Evolutionary conservation across 129 eudicot genomes (phyloP).

Genomic region (Pittosporum tobira): DNA sequence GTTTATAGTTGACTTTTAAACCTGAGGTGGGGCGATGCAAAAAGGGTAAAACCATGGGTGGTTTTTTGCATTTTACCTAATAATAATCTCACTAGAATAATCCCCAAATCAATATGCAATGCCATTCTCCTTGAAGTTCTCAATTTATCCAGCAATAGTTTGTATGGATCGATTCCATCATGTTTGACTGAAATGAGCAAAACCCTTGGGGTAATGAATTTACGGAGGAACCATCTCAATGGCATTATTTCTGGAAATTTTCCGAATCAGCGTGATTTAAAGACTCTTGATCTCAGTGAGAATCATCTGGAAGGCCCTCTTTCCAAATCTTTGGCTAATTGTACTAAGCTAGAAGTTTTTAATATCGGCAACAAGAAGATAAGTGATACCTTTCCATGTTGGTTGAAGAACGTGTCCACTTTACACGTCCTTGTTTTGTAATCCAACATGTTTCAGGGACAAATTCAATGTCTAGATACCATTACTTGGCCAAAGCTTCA

Average conservation of each 20-base stretch:
- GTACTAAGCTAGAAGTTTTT: slow-evolving; percentile 15
- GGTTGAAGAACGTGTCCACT: slow-evolving; percentile 12
- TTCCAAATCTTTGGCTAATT: slow-evolving; percentile 17
- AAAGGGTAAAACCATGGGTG: no score
- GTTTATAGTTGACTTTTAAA: no score
- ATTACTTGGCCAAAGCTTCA: slow-evolving; percentile 14
- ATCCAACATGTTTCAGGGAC: slow-evolving; percentile 21
- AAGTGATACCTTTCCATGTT: slow-evolving; percentile 15
- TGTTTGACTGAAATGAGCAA: slow-evolving; percentile 9
- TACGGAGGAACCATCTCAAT: slow-evolving; percentile 9
- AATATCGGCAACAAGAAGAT: slow-evolving; percentile 17
- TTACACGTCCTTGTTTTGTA: slow-evolving; percentile 16
- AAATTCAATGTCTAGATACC: slow-evolving; percentile 4
- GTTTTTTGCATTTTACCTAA: no score
- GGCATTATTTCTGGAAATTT: slow-evolving; percentile 12
- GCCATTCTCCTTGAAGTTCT: slow-evolving; percentile 28
- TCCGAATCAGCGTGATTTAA: slow-evolving; percentile 1
- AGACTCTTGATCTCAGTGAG: slow-evolving; percentile 15
- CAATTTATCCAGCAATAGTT: slow-evolving; percentile 20
- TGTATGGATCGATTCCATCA: slow-evolving; percentile 16
- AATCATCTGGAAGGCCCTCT: slow-evolving; percentile 11
- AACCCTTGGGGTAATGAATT: slow-evolving; percentile 15
- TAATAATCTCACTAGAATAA: slow-evolving; percentile 24
- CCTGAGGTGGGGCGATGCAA: no score
- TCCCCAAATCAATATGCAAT: slow-evolving; percentile 38